Percentiles rank a stretch among this genome's conserved stretches.
These are phyloP conservation scores for Yamadazyma blattariae DNA, from an alignment of 1,139 yeast genomes.

Conservation along the genomic window DNA sequence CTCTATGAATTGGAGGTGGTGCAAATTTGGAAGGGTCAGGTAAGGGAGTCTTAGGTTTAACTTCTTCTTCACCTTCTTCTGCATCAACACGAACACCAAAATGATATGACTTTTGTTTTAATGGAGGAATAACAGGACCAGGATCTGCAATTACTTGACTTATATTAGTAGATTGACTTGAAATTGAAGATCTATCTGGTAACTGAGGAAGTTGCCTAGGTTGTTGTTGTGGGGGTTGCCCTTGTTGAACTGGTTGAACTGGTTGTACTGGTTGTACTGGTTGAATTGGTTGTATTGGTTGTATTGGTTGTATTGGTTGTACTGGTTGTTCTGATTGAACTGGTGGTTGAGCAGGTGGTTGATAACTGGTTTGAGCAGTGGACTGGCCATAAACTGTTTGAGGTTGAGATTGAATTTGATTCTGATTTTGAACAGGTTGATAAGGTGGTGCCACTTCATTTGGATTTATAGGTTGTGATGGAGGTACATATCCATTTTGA, in stretches of 20 bases:
- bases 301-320: background rate
- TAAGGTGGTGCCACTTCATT: background rate
- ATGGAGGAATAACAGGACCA: background rate
- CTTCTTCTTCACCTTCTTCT: slow-evolving; percentile 3
- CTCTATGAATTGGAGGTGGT: slow-evolving; percentile 40
- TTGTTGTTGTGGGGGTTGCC: background rate
- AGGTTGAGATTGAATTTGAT: no score
- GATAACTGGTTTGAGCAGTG: background rate
- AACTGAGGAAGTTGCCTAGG: background rate
- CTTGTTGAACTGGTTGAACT: slow-evolving; percentile 7
- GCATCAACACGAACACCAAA: slow-evolving; percentile 4
- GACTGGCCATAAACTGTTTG: background rate
- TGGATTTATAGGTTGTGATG: background rate
- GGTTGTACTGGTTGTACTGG: slow-evolving; percentile 2
- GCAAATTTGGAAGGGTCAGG: slow-evolving; percentile 41
- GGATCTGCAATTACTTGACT: background rate
- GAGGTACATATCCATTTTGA: background rate
- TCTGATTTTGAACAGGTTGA: no score
- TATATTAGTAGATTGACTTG: slow-evolving; percentile 4
- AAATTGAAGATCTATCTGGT: slow-evolving; percentile 4
- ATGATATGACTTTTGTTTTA: slow-evolving; percentile 1
- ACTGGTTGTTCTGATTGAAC: background rate
- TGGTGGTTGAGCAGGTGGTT: slow-evolving; percentile 1
- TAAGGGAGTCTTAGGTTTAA: slow-evolving; percentile 20
- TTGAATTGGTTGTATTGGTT: background rate